These are phyloP conservation scores for Tulasnella sp. DNA, from an alignment of 768 basidiomycete genomes.

Conservation along the genomic window DNA sequence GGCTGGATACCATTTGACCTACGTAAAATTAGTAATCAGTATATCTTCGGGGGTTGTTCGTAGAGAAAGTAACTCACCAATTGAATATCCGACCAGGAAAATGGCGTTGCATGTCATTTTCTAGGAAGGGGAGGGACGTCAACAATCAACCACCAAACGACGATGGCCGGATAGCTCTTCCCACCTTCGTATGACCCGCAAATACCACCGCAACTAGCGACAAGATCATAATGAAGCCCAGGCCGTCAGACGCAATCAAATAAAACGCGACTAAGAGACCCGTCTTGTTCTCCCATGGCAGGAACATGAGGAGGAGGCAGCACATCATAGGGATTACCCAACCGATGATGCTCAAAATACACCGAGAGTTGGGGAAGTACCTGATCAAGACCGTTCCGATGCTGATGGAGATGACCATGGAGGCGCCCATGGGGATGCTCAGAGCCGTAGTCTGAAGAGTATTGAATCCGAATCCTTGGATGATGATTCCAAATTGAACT, in stretches of 20 bases:
- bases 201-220: conserved; percentile 3
- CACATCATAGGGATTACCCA: background rate
- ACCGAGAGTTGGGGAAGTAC: conserved; percentile 9
- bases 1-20: conserved; percentile 20
- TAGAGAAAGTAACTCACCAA: background rate
- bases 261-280: conserved; percentile 16
- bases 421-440: conserved; percentile 16
- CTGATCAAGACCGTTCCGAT: background rate
- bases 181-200: conserved; percentile 19
- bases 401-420: background rate
- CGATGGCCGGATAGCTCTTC: too few relatives aligned
- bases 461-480: conserved; percentile 20
- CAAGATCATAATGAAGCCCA: conserved; percentile 11
- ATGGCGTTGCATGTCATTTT: conserved; percentile 19
- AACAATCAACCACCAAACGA: background rate
- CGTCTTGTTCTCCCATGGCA: conserved; percentile 16
- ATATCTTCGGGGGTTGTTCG: background rate
- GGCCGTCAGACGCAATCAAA: background rate
- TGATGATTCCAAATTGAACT: conserved; percentile 22
- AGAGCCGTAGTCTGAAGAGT: conserved; percentile 19
- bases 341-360: background rate
- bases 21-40: background rate
- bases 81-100: conserved; percentile 21
- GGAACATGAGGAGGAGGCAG: conserved; percentile 14
- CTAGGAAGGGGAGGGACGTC: background rate